phyloP scores from a whole-genome alignment of 768 basidiomycete genomes.

The Hypholoma fasciculare region DNA sequence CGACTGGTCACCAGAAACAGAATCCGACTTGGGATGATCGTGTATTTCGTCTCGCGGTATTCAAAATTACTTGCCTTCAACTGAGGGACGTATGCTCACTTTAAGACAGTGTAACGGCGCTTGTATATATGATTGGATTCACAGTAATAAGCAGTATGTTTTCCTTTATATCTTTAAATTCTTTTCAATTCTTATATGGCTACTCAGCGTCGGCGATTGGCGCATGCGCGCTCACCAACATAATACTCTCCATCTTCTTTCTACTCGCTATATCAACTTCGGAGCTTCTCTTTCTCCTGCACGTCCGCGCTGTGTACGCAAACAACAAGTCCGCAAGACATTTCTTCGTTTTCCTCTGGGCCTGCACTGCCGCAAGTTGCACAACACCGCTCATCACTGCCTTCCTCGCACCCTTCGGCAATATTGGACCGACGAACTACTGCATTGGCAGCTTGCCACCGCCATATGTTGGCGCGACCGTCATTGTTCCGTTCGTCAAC shows the following conservation, averaged over 20 bases:
- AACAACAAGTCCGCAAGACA: constrained; percentile 11
- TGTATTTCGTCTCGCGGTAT: constrained; percentile 1
- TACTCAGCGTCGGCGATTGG: constrained; percentile 7
- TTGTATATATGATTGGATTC: background rate
- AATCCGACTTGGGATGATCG: background rate
- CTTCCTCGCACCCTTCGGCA: constrained; percentile 5
- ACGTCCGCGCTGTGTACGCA: constrained; percentile 19
- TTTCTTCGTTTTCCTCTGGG: constrained; percentile 25
- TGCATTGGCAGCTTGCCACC: constrained; percentile 17
- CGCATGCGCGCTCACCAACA: background rate
- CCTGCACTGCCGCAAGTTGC: constrained; percentile 18
- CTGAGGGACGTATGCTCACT: background rate
- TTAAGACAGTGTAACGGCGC: background rate
- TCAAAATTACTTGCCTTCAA: too few species aligned
- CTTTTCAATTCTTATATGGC: too few species aligned
- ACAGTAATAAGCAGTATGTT: background rate
- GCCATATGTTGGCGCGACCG: constrained; percentile 10
- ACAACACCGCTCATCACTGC: constrained; percentile 16
- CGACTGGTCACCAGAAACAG: background rate
- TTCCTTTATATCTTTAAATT: background rate
- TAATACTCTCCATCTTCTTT: constrained; percentile 8
- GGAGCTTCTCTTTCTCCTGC: constrained; percentile 23
- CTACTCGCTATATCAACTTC: constrained; percentile 14
- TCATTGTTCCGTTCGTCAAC: constrained; percentile 14
- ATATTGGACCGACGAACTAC: constrained; percentile 8